phyloP scores from a whole-genome alignment of 2,329 filamentous ascomycete species.

The Claviceps maximensis region DNA sequence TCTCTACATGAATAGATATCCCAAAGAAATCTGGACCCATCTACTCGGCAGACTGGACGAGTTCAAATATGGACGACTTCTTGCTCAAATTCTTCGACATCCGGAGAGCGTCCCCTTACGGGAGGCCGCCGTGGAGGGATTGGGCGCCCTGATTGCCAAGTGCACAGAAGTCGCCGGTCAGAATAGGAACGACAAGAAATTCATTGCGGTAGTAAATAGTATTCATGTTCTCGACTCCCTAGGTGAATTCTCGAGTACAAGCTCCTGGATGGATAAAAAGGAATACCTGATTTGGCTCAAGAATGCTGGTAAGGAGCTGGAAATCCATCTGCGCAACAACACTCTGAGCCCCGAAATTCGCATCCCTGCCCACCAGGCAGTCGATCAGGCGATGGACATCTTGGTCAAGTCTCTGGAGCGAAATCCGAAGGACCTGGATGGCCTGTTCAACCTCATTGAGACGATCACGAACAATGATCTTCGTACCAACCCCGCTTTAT shows the following conservation, averaged over 20 bases:
- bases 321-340: conserved; percentile 58
- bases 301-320: conserved; percentile 62
- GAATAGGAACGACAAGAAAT: conserved; percentile 51
- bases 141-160: conserved; percentile 56
- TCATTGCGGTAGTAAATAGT: conserved; percentile 65
- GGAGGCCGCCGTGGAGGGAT: conserved; percentile 58
- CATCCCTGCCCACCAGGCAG: conserved; percentile 76
- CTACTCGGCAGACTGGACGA: conserved; percentile 72
- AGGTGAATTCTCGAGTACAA: conserved; percentile 49
- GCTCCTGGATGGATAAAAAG: conserved; percentile 58
- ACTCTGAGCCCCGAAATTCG: conserved; percentile 59
- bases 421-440: conserved; percentile 64
- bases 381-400: conserved; percentile 75
- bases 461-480: conserved; percentile 73
- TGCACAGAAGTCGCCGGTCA: conserved; percentile 51
- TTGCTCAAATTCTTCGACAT: conserved; percentile 74
- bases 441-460: conserved; percentile 74
- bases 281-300: conserved; percentile 48
- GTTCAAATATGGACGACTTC: conserved; percentile 76
- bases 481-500: conserved; percentile 60
- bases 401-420: conserved; percentile 68
- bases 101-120: conserved; percentile 62
- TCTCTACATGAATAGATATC: conserved; percentile 86
- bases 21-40: conserved; percentile 72
- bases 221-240: conserved; percentile 77